Evolutionary conservation across 1,284 basidiomycete genomes (phyloP), one percentile per base, ranked within the genome.

Genomic region (Ceratobasidium papillatum): DNA sequence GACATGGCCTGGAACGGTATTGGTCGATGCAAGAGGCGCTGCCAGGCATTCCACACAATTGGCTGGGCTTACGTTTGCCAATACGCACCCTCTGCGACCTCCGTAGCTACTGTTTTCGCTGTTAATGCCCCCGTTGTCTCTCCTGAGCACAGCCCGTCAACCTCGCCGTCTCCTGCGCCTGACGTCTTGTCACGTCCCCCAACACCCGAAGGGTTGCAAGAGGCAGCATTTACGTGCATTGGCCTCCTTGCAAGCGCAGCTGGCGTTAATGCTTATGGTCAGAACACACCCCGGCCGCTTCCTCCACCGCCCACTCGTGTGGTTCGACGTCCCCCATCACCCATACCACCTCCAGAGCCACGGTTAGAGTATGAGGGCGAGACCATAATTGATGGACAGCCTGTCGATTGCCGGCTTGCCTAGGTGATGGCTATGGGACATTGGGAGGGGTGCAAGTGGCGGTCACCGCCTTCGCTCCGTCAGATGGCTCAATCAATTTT

Each of bases 211-310:
- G 56, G 56, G 32, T 30, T 59, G 3, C 56, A n/a, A 5, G 56
- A 59, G 7, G 56, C 56, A 11, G 56, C 56, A 7, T 59, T 59
- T n/a, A 14, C 11, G 1, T 59, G 56, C 27, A 14, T 59, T 36
- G 56, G 56, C 22, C 56, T 59, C 36, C 56, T 59, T 22, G 27
- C 56, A 2, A 34, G 30, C 14, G 56, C 56, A 3, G 32, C 56
- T 2, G 56, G 56, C 3, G 56, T 59, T 14, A 59, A 59, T 22
- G 56, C 32, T 3, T 59, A 59, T 36, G 56, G 56, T 8, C 56
- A 59, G 7, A 59, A 59, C 27, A 59, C 56, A 59, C 56, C 56
- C 56, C 27, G 27, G 5, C 56, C 56, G 19, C 9, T 59, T 27
- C 56, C 56, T 11, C 32, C 32, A 17, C 12, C 14, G 3, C 56